Conservation (phyloP, 345 rosid species). For the Aquilaria yunnanensis region DNA sequence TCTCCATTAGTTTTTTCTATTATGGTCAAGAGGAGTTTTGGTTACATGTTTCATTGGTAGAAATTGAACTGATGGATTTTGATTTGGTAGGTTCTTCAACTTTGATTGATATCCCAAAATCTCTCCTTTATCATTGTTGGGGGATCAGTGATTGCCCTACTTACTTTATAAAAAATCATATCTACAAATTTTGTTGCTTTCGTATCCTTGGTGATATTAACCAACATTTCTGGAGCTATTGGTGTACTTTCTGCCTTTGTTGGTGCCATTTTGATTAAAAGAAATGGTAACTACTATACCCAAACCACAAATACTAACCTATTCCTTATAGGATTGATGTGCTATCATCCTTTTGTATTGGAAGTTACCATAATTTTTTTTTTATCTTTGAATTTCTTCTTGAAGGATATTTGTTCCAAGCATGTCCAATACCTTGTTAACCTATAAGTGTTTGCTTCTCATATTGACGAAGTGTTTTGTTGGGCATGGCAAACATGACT, state of each 20-base stretch:
- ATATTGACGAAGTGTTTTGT: no score
- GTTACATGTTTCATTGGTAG: background rate
- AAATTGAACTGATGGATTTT: background rate
- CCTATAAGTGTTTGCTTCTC: no score
- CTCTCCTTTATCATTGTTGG: constrained; percentile 76
- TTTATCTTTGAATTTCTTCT: no score
- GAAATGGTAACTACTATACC: constrained; percentile 55
- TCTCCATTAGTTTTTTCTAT: background rate
- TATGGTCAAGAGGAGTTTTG: background rate
- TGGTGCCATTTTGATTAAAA: constrained; percentile 78
- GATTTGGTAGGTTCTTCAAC: constrained; percentile 46
- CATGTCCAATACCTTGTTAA: no score
- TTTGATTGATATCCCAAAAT: constrained; percentile 74
- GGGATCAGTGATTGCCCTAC: constrained; percentile 46
- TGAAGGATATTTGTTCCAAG: no score
- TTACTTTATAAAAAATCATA: constrained; percentile 38
- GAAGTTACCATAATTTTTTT: no score
- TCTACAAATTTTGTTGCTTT: constrained; percentile 34
- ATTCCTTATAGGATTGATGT: no score
- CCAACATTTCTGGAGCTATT: constrained; percentile 65
- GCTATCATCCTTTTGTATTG: no score
- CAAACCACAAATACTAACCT: no score
- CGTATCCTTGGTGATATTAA: constrained; percentile 36
- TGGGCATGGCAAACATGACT: no score
- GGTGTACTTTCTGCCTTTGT: constrained; percentile 82